Conservation (phyloP, 148 eudicot species). For the Fallopia convolvulus region DNA sequence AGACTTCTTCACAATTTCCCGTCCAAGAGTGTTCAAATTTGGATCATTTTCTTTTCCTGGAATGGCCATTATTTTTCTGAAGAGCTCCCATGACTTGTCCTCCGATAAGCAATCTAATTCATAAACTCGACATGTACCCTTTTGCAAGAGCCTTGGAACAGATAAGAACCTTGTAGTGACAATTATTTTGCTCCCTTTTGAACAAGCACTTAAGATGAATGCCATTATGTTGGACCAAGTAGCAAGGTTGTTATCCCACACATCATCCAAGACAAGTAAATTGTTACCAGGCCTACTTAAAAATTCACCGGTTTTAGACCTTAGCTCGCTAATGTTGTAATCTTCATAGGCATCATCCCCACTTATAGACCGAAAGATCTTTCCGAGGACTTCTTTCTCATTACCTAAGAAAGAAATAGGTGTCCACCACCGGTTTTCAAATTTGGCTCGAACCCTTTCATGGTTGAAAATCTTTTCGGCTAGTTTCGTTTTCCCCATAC, state of each 20-base stretch:
- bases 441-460: not conserved
- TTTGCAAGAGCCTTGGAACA: not conserved
- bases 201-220: not conserved
- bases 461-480: slow-evolving; percentile 21
- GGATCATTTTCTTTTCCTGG: not conserved
- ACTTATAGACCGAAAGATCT: slow-evolving; percentile 4
- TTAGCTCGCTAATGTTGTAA: not conserved
- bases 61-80: not conserved
- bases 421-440: slow-evolving; percentile 17
- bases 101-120: slow-evolving; percentile 17
- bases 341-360: not conserved
- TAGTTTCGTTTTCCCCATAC: slow-evolving; percentile 24
- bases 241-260: slow-evolving; percentile 9
- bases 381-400: not conserved
- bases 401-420: slow-evolving; percentile 8
- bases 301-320: not conserved
- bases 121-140: not conserved
- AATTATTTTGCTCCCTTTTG: not conserved
- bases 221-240: not conserved
- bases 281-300: not conserved
- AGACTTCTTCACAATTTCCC: not conserved
- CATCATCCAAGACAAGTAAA: slow-evolving; percentile 16
- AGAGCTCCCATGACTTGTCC: slow-evolving; percentile 18
- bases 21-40: not conserved
- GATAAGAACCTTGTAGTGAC: not conserved